Conservation (phyloP, 768 basidiomycete species). For the Macrolepiota albuminosa region DNA sequence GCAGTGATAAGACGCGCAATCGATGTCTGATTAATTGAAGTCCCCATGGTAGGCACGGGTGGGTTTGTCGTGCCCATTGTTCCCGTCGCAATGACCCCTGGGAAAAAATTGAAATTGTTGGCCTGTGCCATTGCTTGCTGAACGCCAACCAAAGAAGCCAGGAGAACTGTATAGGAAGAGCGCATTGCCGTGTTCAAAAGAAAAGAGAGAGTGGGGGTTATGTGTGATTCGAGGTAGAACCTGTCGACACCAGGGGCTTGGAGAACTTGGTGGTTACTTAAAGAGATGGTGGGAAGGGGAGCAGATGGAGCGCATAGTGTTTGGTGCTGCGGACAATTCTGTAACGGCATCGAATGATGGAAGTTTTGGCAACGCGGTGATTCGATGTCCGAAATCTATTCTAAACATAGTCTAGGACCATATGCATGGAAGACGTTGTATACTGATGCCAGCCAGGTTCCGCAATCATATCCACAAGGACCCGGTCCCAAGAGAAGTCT, state of each 20-base stretch:
- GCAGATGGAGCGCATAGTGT: not conserved
- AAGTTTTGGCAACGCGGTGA: not conserved
- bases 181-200: slow-evolving; percentile 6
- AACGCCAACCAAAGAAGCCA: slow-evolving; percentile 9
- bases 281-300: not conserved
- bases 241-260: not conserved
- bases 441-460: not conserved
- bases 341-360: slow-evolving; percentile 1
- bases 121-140: slow-evolving; percentile 10
- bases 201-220: not conserved
- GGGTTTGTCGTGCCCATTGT: slow-evolving; percentile 37
- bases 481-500: not conserved
- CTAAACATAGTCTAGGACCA: not conserved
- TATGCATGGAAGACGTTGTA: not conserved
- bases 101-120: slow-evolving; percentile 15
- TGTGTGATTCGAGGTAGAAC: not conserved
- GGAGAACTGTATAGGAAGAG: slow-evolving; percentile 2
- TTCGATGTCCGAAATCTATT: not conserved
- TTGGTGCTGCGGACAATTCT: slow-evolving; percentile 1
- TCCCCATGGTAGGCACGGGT: slow-evolving; percentile 32
- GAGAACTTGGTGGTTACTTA: not conserved
- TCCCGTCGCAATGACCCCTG: slow-evolving; percentile 38
- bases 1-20: slow-evolving; percentile 32
- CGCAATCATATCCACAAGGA: not conserved
- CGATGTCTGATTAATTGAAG: slow-evolving; percentile 37